A percentile compares a stretch with the other conserved stretches of the same genome.
Conservation (phyloP, 805 yeast genomes). For the Osmozyma mogii region DNA sequence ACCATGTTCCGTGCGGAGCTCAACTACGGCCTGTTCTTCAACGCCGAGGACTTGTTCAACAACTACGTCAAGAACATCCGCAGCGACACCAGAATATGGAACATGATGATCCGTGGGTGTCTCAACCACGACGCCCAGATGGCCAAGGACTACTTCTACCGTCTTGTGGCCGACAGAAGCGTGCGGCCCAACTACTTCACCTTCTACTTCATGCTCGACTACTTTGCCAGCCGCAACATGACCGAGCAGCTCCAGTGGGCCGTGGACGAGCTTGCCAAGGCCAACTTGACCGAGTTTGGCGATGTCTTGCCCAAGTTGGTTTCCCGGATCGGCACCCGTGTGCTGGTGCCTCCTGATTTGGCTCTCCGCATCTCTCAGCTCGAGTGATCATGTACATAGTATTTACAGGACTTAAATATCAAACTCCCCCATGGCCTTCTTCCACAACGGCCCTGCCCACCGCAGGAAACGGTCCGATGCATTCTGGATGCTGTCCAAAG, state of each 20-base stretch:
- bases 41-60: constrained; percentile 25
- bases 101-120: constrained; percentile 27
- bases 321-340: constrained; percentile 10
- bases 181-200: constrained; percentile 43
- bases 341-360: too few species aligned
- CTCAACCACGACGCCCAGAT: constrained; percentile 24
- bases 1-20: constrained; percentile 43
- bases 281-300: constrained; percentile 28
- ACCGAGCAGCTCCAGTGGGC: constrained; percentile 23
- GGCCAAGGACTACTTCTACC: constrained; percentile 34
- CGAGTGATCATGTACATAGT: background rate
- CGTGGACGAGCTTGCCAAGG: constrained; percentile 29
- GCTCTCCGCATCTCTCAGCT: too few species aligned
- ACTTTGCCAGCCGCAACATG: constrained; percentile 27
- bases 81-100: constrained; percentile 34
- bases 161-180: constrained; percentile 17
- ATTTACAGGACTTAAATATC: constrained; percentile 4
- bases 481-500: constrained; percentile 59
- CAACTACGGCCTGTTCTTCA: constrained; percentile 26
- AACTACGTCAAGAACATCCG: constrained; percentile 27
- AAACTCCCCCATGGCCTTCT: constrained; percentile 59
- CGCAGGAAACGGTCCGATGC: constrained; percentile 62
- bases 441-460: constrained; percentile 62
- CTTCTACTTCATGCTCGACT: constrained; percentile 38
- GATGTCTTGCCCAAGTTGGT: constrained; percentile 30